phyloP scores from a whole-genome alignment of 2,329 filamentous ascomycete species.

The Calcarisporium arbuscula region DNA sequence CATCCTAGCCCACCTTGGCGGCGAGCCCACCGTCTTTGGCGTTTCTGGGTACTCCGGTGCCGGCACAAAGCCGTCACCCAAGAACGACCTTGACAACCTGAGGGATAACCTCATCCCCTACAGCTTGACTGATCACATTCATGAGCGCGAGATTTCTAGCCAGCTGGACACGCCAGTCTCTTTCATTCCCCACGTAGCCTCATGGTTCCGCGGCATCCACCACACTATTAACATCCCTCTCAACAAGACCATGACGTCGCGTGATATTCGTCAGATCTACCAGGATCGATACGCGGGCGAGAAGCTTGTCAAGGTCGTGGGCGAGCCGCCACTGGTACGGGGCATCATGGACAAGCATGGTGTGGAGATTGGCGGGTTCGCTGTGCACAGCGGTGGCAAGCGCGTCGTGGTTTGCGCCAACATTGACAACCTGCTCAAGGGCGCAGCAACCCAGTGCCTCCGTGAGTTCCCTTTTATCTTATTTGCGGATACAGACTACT shows the following conservation, averaged over 20 bases:
- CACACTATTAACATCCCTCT: slow-evolving; percentile 88
- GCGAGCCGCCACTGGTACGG: slow-evolving; percentile 82
- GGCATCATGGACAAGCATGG: slow-evolving; percentile 78
- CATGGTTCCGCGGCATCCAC: slow-evolving; percentile 94
- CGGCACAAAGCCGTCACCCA: slow-evolving; percentile 86
- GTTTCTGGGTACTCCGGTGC: slow-evolving; percentile 93
- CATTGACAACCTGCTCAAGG: slow-evolving; percentile 92
- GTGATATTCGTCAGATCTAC: slow-evolving; percentile 90
- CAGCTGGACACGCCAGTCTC: slow-evolving; percentile 71
- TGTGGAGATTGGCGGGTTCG: slow-evolving; percentile 91
- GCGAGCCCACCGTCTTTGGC: slow-evolving; percentile 78
- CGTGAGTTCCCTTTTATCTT: slow-evolving; percentile 53
- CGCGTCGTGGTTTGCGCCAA: slow-evolving; percentile 85
- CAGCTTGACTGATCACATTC: slow-evolving; percentile 74
- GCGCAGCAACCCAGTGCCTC: slow-evolving; percentile 85
- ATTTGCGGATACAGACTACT: background rate
- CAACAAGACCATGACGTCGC: slow-evolving; percentile 76
- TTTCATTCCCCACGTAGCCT: slow-evolving; percentile 91
- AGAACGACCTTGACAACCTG: slow-evolving; percentile 81
- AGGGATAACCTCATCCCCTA: slow-evolving; percentile 88
- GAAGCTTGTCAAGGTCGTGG: slow-evolving; percentile 87
- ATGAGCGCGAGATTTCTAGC: slow-evolving; percentile 81
- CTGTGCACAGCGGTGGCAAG: slow-evolving; percentile 84
- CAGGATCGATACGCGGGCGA: slow-evolving; percentile 95
- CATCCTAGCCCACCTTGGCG: slow-evolving; percentile 68